phyloP scores from a whole-genome alignment of 345 rosid species.

The Eucalyptus sp. region DNA sequence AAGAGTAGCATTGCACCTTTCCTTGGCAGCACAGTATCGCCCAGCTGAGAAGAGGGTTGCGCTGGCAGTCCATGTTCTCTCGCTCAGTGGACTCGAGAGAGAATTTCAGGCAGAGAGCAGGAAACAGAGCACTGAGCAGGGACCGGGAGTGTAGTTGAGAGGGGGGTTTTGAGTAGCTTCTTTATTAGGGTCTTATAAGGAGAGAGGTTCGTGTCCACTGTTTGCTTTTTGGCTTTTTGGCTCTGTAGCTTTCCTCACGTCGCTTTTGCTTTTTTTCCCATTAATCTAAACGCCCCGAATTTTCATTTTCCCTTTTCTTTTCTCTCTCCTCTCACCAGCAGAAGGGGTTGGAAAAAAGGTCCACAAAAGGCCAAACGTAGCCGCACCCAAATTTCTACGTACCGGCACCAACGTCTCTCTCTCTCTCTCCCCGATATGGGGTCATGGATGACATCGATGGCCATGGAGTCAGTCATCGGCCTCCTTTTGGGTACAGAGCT shows the following conservation, averaged over 20 bases:
- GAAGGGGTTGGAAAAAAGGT: not conserved
- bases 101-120: not conserved
- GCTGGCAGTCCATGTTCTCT: not conserved
- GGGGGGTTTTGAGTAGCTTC: not conserved
- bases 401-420: not conserved
- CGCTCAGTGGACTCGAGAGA: not conserved
- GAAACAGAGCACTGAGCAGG: not conserved
- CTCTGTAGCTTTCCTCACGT: not conserved
- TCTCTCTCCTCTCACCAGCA: not conserved
- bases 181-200: not conserved
- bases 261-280: not conserved
- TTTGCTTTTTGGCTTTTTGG: not conserved
- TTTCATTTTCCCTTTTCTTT: too few relatives aligned
- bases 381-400: not conserved
- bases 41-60: constrained; percentile 43
- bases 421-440: not conserved
- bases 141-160: not conserved
- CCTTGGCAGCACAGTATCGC: constrained; percentile 61
- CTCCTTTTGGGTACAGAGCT: not conserved
- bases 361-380: not conserved
- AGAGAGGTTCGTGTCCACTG: not conserved
- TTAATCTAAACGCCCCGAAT: not conserved
- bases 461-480: not conserved
- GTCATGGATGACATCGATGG: too few relatives aligned
- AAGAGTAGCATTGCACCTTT: not conserved